Evolutionary conservation across 192 early-diverging fungal species (phyloP).

Genomic region (Backusella sp.): DNA sequence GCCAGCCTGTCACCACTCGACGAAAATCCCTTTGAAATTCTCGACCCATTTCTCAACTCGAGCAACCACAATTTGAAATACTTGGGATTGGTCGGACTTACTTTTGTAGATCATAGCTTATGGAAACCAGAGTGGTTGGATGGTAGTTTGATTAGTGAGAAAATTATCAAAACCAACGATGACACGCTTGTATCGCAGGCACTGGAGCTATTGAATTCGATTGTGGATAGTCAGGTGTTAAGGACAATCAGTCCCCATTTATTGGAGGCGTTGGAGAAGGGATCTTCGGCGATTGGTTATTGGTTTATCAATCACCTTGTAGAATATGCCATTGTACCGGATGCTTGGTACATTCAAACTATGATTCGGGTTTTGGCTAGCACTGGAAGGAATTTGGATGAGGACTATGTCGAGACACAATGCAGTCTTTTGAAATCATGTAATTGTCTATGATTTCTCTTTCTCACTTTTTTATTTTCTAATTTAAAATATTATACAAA

Average conservation of each 20-base stretch:
- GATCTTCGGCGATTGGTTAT: background rate
- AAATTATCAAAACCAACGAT: constrained; percentile 13
- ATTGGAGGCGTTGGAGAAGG: background rate
- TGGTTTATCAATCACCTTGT: constrained; percentile 6
- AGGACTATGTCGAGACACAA: constrained; percentile 14
- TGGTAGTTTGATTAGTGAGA: constrained; percentile 12
- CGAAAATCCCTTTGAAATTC: constrained; percentile 6
- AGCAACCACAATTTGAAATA: constrained; percentile 52
- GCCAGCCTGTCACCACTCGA: background rate
- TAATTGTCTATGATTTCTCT: background rate
- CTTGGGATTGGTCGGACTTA: constrained; percentile 42
- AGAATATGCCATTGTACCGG: background rate
- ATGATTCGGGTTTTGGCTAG: background rate
- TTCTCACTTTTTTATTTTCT: background rate
- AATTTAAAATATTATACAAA: background rate
- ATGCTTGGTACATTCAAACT: constrained; percentile 11
- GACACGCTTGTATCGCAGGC: background rate
- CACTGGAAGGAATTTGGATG: background rate
- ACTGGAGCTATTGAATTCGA: background rate
- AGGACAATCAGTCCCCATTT: background rate
- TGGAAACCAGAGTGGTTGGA: constrained; percentile 26
- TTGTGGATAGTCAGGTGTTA: background rate
- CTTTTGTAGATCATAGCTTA: constrained; percentile 10
- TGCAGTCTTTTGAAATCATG: constrained; percentile 13
- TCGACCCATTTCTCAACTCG: constrained; percentile 37